phyloP scores from a whole-genome alignment of 164 flowering plant genomes.

The Vitis rotundifolia region DNA sequence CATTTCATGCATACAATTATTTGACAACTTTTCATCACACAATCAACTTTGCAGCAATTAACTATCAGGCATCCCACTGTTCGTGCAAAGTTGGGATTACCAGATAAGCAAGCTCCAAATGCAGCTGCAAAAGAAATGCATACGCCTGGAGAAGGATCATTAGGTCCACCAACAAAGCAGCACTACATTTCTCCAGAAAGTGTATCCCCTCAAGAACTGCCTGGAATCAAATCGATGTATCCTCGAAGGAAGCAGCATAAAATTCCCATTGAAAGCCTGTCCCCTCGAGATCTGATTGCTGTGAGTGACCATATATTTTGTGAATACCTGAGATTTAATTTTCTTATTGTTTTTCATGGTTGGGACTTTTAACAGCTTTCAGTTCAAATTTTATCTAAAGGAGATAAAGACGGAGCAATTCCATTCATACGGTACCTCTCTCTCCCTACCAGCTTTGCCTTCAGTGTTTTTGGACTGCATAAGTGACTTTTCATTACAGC shows the following conservation, averaged over 20 bases:
- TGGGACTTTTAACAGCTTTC: constrained; percentile 53
- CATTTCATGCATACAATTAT: no score
- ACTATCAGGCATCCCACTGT: constrained; percentile 54
- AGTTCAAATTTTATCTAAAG: constrained; percentile 44
- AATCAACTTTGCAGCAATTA: constrained; percentile 56
- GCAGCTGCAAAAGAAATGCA: constrained; percentile 15
- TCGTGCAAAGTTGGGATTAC: constrained; percentile 59
- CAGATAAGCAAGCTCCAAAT: constrained; percentile 24
- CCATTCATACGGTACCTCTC: constrained; percentile 54
- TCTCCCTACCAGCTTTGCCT: neutral
- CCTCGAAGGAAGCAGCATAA: constrained; percentile 15
- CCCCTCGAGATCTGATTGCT: constrained; percentile 55
- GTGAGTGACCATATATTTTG: constrained; percentile 45
- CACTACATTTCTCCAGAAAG: constrained; percentile 29
- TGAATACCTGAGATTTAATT: neutral
- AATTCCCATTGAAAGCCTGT: constrained; percentile 36
- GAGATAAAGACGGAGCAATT: constrained; percentile 55
- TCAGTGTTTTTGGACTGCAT: constrained; percentile 4
- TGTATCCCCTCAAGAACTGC: constrained; percentile 54
- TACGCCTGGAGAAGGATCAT: constrained; percentile 13
- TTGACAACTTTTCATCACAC: neutral
- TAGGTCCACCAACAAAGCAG: constrained; percentile 18
- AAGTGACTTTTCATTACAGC: constrained; percentile 35
- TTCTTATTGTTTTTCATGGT: constrained; percentile 9
- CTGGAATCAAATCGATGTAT: constrained; percentile 16